Base-by-base conservation (phyloP, 371 early-diverging fungal species). In the Zancudomyces culisetae region DNA sequence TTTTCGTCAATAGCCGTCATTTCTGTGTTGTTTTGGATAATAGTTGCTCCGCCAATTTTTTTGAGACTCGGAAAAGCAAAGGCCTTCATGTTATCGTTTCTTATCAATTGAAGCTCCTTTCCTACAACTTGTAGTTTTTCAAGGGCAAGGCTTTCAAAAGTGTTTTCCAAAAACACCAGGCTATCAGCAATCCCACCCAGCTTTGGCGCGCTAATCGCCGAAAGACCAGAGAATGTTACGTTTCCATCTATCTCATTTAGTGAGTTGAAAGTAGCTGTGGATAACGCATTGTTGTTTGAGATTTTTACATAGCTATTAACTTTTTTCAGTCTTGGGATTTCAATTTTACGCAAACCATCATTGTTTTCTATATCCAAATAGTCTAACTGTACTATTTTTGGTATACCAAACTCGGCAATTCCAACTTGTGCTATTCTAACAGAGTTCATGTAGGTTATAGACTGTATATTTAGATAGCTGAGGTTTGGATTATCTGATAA, bases 11-110 rank as follows among this genome's bases (percentile, higher is more conserved):
- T 19, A 19, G 29, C 4, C 2, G 21, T 45, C 19, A 54, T 24
- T 28, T 43, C 27, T 22, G 55, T 54, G 39, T 54, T 54, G 55
- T 54, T 54, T 42, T 43, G 45, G 24, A 54, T 45, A 1, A 46
- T 27, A 18, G 45, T 22, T 40, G 42, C 43, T 21, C 55, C 55
- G 18, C 47, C 47, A 24, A 54, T 49, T 21, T 22, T 50, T 15
- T 23, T 35, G 45, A 54, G 24, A 18, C 18, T 45, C 15, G 45
- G 45, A 28, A 45, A 45, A 45, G 18, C 6, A 18, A 45, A 27
- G 10, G 26, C 28, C 18, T 45, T 28, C 15, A 45, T 6, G 26
- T 24, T 28, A 10, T 24, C 26, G 45, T 45, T 45, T 45, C 28
- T 28, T 6, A 28, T 27, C 15, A 45, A 10, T 6, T 24, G 26